Base-by-base conservation (phyloP, 1,284 basidiomycete species). In the Cryptococcus sp. region DNA sequence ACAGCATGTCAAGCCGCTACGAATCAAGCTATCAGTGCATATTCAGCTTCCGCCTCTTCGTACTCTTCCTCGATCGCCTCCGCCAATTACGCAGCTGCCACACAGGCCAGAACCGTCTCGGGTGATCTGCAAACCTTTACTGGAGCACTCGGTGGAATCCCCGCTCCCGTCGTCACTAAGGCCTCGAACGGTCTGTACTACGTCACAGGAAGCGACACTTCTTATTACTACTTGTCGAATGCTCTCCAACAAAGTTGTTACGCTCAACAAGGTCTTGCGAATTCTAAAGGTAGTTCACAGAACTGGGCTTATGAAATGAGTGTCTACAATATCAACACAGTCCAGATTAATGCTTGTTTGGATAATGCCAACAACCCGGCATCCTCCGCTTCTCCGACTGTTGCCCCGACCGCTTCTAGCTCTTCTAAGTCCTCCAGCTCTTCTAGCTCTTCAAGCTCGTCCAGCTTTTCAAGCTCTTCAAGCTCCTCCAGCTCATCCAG, bases 61-160 rank as follows among this genome's bases (percentile, higher is more conserved):
- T 50, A 50, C 49, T 37, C 34, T n/a, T 14, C 49, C 34, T 50
- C 49, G 6, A 30, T 42, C 37, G 50, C 50, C 6, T 51, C 50
- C 10, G 50, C 50, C 50, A 44, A 42, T 41, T 51, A 43, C 32
- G 50, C 50, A 6, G 34, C 6, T 8, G 50, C 50, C 7, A 51
- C 50, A n/a, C 7, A 8, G 10, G 41, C 50, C 3, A 37, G 50
- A 30, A 51, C 38, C 41, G 30, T 32, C 30, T 10, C 50, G 6
- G 50, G 50, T 14, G 50, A 51, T 35, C 14, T 13, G 13, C 50
- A 51, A 41, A 43, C 50, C 32, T 51, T 51, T 34, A 51, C 50
- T 30, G 50, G 50, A 15, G 23, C 37, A 7, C 50, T 51, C 7
- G 50, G 50, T 23, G 41, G 41, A 8, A 37, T 50, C 49, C 15